A percentile compares a stretch with the other conserved stretches of the same genome.
phyloP scores from a whole-genome alignment of 2,329 filamentous ascomycete species.

The Colletotrichum acutatum region DNA sequence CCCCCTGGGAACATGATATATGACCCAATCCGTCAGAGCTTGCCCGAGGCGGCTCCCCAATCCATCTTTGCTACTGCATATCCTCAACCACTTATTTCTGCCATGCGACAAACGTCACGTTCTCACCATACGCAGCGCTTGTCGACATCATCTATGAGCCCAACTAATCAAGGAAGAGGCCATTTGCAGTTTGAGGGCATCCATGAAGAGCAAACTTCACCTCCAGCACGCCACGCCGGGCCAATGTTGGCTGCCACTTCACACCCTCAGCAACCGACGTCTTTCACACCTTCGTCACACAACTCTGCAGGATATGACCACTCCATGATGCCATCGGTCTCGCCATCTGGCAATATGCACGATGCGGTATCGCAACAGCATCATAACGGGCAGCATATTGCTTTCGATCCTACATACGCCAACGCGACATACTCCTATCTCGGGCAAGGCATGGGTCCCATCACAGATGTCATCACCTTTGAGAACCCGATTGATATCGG shows the following conservation, averaged over 20 bases:
- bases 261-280: constrained; percentile 29
- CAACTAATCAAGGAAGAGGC: constrained; percentile 32
- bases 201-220: constrained; percentile 44
- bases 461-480: constrained; percentile 71
- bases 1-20: constrained; percentile 70
- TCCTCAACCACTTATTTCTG: constrained; percentile 60
- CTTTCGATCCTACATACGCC: constrained; percentile 18
- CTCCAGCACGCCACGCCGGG: constrained; percentile 42
- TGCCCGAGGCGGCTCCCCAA: constrained; percentile 56
- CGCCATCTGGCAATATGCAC: constrained; percentile 54
- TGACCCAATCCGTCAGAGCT: constrained; percentile 67
- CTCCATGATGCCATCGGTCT: constrained; percentile 50
- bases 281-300: constrained; percentile 55
- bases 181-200: constrained; percentile 44
- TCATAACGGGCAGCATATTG: constrained; percentile 12
- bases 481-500: constrained; percentile 82
- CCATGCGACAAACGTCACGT: constrained; percentile 56
- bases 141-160: constrained; percentile 36
- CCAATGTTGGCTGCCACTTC: constrained; percentile 39
- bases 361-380: constrained; percentile 42
- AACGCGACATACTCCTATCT: constrained; percentile 37
- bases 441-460: constrained; percentile 39
- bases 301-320: constrained; percentile 55
- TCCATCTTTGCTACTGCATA: constrained; percentile 61
- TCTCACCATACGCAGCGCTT: constrained; percentile 41